Evolutionary conservation across 2,329 filamentous ascomycete species (phyloP), one percentile per base, ranked within the genome.

Genomic region (Phaeosphaeriaceae sp.): DNA sequence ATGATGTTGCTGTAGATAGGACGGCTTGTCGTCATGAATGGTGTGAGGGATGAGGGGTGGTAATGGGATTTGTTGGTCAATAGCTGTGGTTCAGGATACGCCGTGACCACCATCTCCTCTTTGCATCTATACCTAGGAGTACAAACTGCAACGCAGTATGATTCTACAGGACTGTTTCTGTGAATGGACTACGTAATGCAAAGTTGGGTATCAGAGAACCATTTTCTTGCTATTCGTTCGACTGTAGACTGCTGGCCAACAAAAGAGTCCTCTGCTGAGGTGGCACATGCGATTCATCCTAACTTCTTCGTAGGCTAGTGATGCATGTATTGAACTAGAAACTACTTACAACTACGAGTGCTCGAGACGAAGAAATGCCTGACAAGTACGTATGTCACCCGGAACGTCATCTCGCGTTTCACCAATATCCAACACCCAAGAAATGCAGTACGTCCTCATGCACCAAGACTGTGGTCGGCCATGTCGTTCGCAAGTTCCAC

Each of bases 391-490:
- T 17, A 45, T 17, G 11, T 3, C 15, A 22, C 21, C n/a, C 42
- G 15, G 9, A n/a, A 13, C 21, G 45, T 17, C 22, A 25, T n/a
- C 17, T 7, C 11, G 21, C 27, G 45, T 47, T 27, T 19, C 22
- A 25, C 45, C 25, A 25, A 10, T 46, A 33, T 24, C 51, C 24
- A 54, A 47, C n/a, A 36, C 10, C 9, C 45, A 17, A 47, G 19
- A 45, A 20, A 25, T 24, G 24, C 33, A 21, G 21, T 21, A 45
- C 25, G 15, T 3, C 27, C 41, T 31, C 52, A 70, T 17, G 62
- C 66, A 24, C 62, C 67, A 15, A 65, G 53, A 21, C 58, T 65
- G 41, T 51, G 57, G 46, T 66, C 64, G 55, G 61, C 62, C 44
- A 65, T 51, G 22, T 58, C 53, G 48, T 62, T 54, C 4, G 61